Percentiles rank a stretch among this genome's conserved stretches.
These are phyloP conservation scores for Aspergillus piperis DNA, from an alignment of 2,329 filamentous ascomycete genomes.

Conservation along the genomic window DNA sequence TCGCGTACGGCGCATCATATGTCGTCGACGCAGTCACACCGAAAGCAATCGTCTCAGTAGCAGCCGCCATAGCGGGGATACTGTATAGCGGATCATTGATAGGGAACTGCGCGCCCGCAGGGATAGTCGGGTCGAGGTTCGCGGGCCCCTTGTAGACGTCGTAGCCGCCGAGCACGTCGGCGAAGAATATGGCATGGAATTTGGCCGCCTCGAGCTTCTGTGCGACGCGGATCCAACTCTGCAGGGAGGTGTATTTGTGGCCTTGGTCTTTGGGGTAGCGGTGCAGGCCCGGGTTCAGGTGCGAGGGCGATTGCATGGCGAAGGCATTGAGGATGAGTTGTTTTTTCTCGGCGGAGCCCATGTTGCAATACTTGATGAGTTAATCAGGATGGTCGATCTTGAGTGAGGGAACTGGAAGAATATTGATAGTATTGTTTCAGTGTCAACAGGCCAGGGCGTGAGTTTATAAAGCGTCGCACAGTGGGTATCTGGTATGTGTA, in stretches of 20 bases:
- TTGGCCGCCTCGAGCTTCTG: constrained; percentile 51
- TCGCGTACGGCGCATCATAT: constrained; percentile 57
- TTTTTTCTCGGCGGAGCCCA: constrained; percentile 23
- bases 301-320: constrained; percentile 50
- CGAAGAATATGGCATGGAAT: constrained; percentile 55
- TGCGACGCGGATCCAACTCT: constrained; percentile 52
- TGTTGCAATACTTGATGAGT: not conserved
- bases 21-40: constrained; percentile 58
- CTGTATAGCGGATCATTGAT: constrained; percentile 46
- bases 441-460: no score
- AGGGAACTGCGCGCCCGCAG: constrained; percentile 45
- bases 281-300: constrained; percentile 48
- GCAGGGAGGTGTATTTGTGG: constrained; percentile 44
- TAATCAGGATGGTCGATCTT: no score
- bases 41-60: constrained; percentile 51
- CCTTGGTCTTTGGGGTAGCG: constrained; percentile 40
- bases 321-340: constrained; percentile 52
- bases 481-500: no score
- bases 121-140: constrained; percentile 42
- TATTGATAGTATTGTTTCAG: no score
- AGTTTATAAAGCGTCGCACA: no score
- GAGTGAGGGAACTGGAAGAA: no score
- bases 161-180: constrained; percentile 52
- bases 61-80: constrained; percentile 51
- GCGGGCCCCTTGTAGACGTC: constrained; percentile 49